A percentile compares a stretch with the other conserved stretches of the same genome.
These are phyloP conservation scores for Escallonia herrerae DNA, from an alignment of 129 eudicot species.

Conservation along the genomic window DNA sequence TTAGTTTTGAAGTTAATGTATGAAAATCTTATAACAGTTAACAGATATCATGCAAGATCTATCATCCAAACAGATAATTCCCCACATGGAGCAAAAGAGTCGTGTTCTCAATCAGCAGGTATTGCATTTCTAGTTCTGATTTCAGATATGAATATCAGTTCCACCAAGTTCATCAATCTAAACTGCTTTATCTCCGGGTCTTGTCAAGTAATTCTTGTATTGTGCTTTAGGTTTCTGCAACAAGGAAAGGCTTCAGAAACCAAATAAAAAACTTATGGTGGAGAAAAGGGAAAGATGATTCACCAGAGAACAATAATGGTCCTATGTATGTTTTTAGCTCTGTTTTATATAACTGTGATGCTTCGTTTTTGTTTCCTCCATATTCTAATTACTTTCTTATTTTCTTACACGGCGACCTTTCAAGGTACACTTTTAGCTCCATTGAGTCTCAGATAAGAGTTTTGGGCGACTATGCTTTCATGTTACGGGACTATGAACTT, in stretches of 20 bases:
- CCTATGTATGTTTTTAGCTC: slow-evolving; percentile 43
- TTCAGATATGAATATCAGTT: neutral
- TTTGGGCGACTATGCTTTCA: slow-evolving; percentile 94
- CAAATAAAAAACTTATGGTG: slow-evolving; percentile 97
- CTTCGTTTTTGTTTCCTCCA: neutral
- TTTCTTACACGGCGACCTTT: slow-evolving; percentile 20
- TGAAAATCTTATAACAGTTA: slow-evolving; percentile 37
- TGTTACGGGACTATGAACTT: slow-evolving; percentile 92
- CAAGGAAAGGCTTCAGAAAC: slow-evolving; percentile 96
- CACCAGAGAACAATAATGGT: slow-evolving; percentile 61
- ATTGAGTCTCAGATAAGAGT: slow-evolving; percentile 93
- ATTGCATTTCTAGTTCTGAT: neutral
- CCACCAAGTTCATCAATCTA: too few species aligned
- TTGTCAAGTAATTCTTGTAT: neutral
- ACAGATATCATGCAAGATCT: slow-evolving; percentile 66
- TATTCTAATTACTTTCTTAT: slow-evolving; percentile 8
- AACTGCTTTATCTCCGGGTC: too few species aligned
- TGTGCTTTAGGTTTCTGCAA: slow-evolving; percentile 68
- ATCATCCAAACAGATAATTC: slow-evolving; percentile 83
- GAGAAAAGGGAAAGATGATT: slow-evolving; percentile 95
- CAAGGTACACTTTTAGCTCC: slow-evolving; percentile 91
- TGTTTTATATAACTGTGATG: neutral
- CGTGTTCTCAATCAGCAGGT: slow-evolving; percentile 96
- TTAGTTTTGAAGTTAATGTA: neutral
- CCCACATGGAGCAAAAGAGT: slow-evolving; percentile 86